These are phyloP conservation scores for Daedaleopsis nitida DNA, from an alignment of 768 basidiomycete species.

Conservation along the genomic window DNA sequence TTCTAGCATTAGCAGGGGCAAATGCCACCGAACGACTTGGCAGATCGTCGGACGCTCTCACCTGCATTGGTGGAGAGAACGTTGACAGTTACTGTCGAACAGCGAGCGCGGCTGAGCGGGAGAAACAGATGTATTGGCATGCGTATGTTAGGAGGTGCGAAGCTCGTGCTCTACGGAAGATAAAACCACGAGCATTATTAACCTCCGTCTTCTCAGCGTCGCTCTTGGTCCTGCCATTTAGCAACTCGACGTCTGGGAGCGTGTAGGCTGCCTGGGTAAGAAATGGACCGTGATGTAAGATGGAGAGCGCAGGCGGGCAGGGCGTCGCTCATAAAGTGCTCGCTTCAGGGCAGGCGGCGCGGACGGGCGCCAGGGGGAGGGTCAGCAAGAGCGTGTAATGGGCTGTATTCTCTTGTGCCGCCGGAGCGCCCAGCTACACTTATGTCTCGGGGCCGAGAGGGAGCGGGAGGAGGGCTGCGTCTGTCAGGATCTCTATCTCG, in stretches of 20 bases:
- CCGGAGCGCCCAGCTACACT: not conserved
- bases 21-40: no score
- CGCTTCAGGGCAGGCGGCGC: constrained; percentile 30
- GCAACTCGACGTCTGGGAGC: constrained; percentile 46
- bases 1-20: no score
- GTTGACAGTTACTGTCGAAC: no score
- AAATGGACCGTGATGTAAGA: constrained; percentile 62
- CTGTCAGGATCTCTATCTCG: not conserved
- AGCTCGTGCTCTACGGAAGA: constrained; percentile 37
- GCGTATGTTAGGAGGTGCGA: constrained; percentile 53
- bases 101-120: no score
- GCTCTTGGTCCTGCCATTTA: constrained; percentile 84
- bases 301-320: constrained; percentile 28
- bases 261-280: constrained; percentile 67
- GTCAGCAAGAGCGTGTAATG: not conserved
- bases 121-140: constrained; percentile 5
- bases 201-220: constrained; percentile 49
- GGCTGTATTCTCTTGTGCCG: not conserved
- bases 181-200: constrained; percentile 64
- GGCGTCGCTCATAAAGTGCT: constrained; percentile 12
- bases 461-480: not conserved
- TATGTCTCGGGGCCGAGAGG: not conserved
- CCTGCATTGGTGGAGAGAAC: no score
- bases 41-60: no score
- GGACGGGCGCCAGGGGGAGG: no score